These are phyloP conservation scores for Leccinellum rugosiceps DNA, from an alignment of 768 basidiomycete genomes.

Conservation along the genomic window DNA sequence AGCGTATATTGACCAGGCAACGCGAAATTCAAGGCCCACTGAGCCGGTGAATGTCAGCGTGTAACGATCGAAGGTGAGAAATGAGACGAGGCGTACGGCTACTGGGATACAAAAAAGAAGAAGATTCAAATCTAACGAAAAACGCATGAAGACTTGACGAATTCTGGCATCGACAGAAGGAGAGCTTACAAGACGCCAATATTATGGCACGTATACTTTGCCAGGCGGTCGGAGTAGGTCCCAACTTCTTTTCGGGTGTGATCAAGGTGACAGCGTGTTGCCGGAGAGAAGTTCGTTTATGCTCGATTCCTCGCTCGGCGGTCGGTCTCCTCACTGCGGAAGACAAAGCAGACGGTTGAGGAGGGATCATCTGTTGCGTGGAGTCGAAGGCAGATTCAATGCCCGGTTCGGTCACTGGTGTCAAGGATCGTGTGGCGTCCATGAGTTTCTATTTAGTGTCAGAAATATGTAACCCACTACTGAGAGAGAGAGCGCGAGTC, in stretches of 20 bases:
- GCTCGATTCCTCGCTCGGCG: not conserved
- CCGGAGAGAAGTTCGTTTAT: conserved; percentile 11
- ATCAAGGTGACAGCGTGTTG: conserved; percentile 31
- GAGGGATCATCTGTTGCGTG: conserved; percentile 3
- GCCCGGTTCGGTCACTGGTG: conserved; percentile 13
- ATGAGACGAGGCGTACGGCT: conserved; percentile 41
- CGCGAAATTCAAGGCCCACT: conserved; percentile 76
- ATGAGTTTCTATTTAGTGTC: conserved; percentile 8
- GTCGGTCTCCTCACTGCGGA: conserved; percentile 13
- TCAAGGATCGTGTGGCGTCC: conserved; percentile 9
- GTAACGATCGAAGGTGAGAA: not conserved
- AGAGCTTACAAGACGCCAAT: conserved; percentile 52
- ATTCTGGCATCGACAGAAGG: not conserved
- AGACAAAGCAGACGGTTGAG: conserved; percentile 6
- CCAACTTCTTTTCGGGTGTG: conserved; percentile 36
- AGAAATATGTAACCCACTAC: conserved; percentile 8
- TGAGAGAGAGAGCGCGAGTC: not conserved
- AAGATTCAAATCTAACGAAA: conserved; percentile 59
- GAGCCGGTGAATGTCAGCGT: conserved; percentile 1
- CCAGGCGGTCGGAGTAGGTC: conserved; percentile 41
- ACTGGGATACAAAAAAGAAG: conserved; percentile 69
- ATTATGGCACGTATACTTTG: conserved; percentile 53
- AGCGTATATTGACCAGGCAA: conserved; percentile 51
- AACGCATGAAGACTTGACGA: not conserved
- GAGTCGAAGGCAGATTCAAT: conserved; percentile 1